Evolutionary conservation across 169 alveolate species (phyloP), one percentile per base, ranked within the genome.

Genomic region (Prorocentrum cordatum): DNA sequence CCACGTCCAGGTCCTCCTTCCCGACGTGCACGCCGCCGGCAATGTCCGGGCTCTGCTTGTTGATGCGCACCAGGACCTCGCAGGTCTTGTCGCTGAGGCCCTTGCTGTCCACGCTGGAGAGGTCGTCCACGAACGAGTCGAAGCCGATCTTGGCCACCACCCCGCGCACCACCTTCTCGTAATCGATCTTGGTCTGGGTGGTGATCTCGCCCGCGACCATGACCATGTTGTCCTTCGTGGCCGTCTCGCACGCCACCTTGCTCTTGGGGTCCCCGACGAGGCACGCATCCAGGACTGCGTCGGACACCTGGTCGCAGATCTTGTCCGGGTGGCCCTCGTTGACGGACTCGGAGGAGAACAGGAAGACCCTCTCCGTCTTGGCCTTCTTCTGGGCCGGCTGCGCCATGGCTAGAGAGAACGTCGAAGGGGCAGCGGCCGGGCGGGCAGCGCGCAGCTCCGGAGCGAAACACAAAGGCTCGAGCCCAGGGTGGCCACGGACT

Each of bases 241-340:
- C 96, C 16, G 98, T 96, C 94, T 97, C 99, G 93, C 99, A 97
- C 67, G 98, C 99, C 72, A 95, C 98, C 93, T 93, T 93, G 64
- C 72, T 47, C 45, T 93, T 87, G 75, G 94, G 94, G 72, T 92
- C 99, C 91, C 94, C 95, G 47, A 93, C 96, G 26, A 98, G 94
- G 93, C 99, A 98, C 22, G 99, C 99, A 92, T 98, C 99, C 32
- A 98, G 96, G 61, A 98, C 96, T 20, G 99, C 98, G 93, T 98
- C 99, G 29, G 7, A 32, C 26, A 33, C 3, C 92, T 96, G 98
- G 91, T 98, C 99, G 93, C 99, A 98, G 45, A 98, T 93, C 94
- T 98, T 98, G 94, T 98, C 99, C 0, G 99, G 99, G 85, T 98
- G 99, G 27, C 99, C 99, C 47, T 97, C 99, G 72, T 98, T 97